Conservation (phyloP, 2,329 filamentous ascomycete genomes). For the Rachicladosporium sp. region DNA sequence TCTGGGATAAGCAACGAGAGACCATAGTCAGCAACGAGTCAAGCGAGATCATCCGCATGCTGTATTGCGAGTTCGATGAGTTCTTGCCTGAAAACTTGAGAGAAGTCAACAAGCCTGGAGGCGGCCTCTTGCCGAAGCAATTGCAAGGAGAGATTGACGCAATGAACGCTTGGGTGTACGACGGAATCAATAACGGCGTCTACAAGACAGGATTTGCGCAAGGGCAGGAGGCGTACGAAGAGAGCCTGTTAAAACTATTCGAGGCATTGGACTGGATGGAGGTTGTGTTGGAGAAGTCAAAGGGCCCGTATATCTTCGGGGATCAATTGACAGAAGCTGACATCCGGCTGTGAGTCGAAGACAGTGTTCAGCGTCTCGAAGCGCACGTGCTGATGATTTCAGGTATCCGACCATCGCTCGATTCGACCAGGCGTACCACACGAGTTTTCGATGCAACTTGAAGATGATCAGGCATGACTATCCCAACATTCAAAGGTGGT, state of each 20-base stretch:
- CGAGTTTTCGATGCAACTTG: constrained; percentile 68
- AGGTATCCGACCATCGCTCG: constrained; percentile 54
- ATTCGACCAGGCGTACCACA: constrained; percentile 69
- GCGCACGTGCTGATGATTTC: constrained; percentile 1
- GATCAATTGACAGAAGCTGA: constrained; percentile 67
- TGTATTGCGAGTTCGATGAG: constrained; percentile 68
- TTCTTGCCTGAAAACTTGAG: constrained; percentile 38
- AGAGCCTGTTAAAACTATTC: constrained; percentile 60
- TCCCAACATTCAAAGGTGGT: constrained; percentile 34
- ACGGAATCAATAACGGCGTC: constrained; percentile 42
- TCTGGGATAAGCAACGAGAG: constrained; percentile 54
- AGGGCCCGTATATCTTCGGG: constrained; percentile 62
- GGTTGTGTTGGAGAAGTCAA: constrained; percentile 46
- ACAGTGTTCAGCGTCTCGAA: constrained; percentile 25
- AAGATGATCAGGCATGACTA: constrained; percentile 52
- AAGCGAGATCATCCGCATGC: constrained; percentile 81
- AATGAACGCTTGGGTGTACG: constrained; percentile 71
- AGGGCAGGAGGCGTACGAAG: constrained; percentile 70
- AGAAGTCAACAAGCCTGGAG: constrained; percentile 36
- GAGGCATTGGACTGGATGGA: constrained; percentile 65
- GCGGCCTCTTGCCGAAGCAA: constrained; percentile 56
- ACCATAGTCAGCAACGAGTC: constrained; percentile 83
- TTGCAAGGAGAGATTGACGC: constrained; percentile 61
- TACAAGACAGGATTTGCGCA: constrained; percentile 64
- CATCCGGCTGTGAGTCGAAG: constrained; percentile 48